Base-by-base conservation (phyloP, 2,329 filamentous ascomycete genomes). In the Fusarium verrucosum region DNA sequence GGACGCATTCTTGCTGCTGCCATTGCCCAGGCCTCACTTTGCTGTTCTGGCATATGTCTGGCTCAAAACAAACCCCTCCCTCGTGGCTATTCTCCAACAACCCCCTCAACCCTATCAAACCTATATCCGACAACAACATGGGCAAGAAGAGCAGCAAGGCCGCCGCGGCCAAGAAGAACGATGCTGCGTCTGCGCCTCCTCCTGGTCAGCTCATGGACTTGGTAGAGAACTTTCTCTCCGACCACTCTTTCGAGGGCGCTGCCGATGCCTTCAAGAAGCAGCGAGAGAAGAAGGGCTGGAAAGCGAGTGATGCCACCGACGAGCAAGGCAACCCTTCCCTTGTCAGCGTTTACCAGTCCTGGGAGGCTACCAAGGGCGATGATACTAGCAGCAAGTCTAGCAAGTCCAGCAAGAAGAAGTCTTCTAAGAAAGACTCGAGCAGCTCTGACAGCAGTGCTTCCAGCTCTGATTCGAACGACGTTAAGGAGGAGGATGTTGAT, bases 191-290 rank as follows among this genome's bases (percentile, higher is more conserved):
- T 35, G 28, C 73, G 10, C 52, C 79, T 42, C 82, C 86, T 23
- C 83, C 89, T 6, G 76, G 83, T 25, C 83, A 90, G 75, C 79
- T 93, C 32, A 80, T 93, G 72, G 85, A 87, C 60, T 80, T 92
- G 16, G 83, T 93, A 70, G 86, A 87, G 62, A 77, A 79, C 20
- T 93, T 92, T 75, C 81, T 93, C 45, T 82, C 83, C 37, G 83
- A 89, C 41, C 83, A 90, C 74, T 84, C 86, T n/a, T 90, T 91
- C 70, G 76, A 81, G 43, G 81, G 82, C 57, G 85, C 90, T 41
- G 85, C 84, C 71, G 79, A 82, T 58, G 84, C 86, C 7, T 89
- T 92, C 71, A 80, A 82, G 69, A 86, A 88, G 73, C 87, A 92
- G 72, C 81, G 85, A 50, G 83, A 78, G 73, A 81, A 79, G 76